A percentile compares a stretch with the other conserved stretches of the same genome.
Evolutionary conservation across 257 asterid species (phyloP).

Genomic region (Plantago major): DNA sequence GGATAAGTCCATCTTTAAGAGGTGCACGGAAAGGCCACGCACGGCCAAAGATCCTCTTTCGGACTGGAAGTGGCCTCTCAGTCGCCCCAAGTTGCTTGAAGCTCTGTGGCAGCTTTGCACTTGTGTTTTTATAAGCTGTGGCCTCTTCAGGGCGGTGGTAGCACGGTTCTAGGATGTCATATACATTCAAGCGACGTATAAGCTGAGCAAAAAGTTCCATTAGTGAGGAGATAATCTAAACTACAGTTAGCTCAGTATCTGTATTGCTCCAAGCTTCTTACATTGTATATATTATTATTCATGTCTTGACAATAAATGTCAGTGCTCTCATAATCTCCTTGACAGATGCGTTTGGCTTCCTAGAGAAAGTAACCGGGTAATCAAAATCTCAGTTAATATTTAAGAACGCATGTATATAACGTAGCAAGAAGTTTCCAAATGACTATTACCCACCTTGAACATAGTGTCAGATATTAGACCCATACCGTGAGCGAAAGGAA

Average conservation of each 20-base stretch:
- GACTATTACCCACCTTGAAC: conserved; percentile 28
- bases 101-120: conserved; percentile 35
- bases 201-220: conserved; percentile 22
- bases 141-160: conserved; percentile 19
- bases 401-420: too few relatives aligned
- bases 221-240: not conserved
- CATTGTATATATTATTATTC: conserved; percentile 21
- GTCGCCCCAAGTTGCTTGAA: conserved; percentile 43
- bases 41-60: conserved; percentile 56
- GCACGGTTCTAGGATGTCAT: conserved; percentile 55
- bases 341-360: conserved; percentile 39
- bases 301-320: conserved; percentile 12
- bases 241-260: not conserved
- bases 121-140: conserved; percentile 15
- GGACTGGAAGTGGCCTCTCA: conserved; percentile 45
- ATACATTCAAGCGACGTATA: conserved; percentile 30
- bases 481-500: conserved; percentile 53
- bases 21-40: conserved; percentile 66
- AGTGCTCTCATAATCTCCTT: conserved; percentile 24
- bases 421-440: not conserved
- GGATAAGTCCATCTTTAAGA: conserved; percentile 38
- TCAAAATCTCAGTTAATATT: not conserved
- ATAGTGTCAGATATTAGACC: conserved; percentile 39
- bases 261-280: conserved; percentile 7
- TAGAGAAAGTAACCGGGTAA: conserved; percentile 15